Evolutionary conservation across 768 basidiomycete species (phyloP).

Genomic region (Hypholoma sublateritium): DNA sequence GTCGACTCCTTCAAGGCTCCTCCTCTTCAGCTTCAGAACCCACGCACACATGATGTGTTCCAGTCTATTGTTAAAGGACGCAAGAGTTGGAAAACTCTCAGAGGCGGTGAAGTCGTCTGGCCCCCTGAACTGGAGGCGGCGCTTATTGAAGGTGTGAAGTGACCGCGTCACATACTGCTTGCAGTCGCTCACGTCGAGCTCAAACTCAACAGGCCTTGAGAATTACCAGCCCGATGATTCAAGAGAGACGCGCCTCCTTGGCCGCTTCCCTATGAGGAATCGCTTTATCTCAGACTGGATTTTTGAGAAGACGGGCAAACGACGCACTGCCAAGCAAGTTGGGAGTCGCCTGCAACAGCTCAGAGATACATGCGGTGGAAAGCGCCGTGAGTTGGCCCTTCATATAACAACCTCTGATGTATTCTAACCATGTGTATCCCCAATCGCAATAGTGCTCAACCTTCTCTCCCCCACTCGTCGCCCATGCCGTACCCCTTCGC

Average conservation of each 20-base stretch:
- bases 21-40: conserved; percentile 29
- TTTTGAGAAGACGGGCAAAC: conserved; percentile 63
- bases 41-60: conserved; percentile 56
- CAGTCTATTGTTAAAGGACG: conserved; percentile 65
- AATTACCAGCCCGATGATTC: conserved; percentile 73
- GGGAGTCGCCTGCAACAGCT: conserved; percentile 80
- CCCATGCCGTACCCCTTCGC: conserved; percentile 26
- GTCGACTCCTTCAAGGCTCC: conserved; percentile 25
- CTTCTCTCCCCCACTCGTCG: conserved; percentile 40
- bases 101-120: conserved; percentile 77
- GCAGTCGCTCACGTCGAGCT: conserved; percentile 2
- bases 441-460: conserved; percentile 37
- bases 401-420: conserved; percentile 4
- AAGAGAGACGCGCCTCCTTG: conserved; percentile 69
- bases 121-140: conserved; percentile 78
- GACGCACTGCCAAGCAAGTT: conserved; percentile 76
- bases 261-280: conserved; percentile 78
- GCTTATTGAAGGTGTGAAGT: conserved; percentile 62
- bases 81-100: conserved; percentile 75
- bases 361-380: conserved; percentile 71
- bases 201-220: conserved; percentile 52
- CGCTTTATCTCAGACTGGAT: conserved; percentile 82
- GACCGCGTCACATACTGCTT: background rate
- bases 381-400: conserved; percentile 52
- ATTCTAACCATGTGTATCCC: conserved; percentile 6